Percentiles rank a stretch among this genome's conserved stretches.
These are phyloP conservation scores for Limnanthes douglasii DNA, from an alignment of 345 rosid species.

Conservation along the genomic window DNA sequence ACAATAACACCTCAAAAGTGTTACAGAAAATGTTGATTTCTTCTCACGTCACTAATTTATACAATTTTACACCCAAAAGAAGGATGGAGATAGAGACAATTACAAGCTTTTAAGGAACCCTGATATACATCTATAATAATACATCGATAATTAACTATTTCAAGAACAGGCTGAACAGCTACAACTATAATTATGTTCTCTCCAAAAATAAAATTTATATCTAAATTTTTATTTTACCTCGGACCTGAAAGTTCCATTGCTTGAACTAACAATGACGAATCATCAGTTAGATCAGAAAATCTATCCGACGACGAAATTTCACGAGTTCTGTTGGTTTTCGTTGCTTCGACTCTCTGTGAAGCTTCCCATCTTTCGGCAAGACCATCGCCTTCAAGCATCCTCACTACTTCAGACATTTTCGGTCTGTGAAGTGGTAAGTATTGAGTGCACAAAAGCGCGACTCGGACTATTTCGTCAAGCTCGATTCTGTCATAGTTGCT, in stretches of 20 bases:
- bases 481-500: slow-evolving; percentile 73
- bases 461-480: slow-evolving; percentile 90
- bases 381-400: slow-evolving; percentile 99
- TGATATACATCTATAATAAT: too few species aligned
- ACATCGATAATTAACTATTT: too few species aligned
- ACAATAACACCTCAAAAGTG: too few species aligned
- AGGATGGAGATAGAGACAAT: too few species aligned
- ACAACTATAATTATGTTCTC: too few species aligned
- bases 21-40: too few species aligned
- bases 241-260: slow-evolving; percentile 99
- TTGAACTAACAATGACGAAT: slow-evolving; percentile 79
- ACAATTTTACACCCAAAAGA: too few species aligned
- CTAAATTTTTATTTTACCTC: slow-evolving; percentile 50
- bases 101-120: too few species aligned
- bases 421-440: slow-evolving; percentile 85
- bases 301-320: slow-evolving; percentile 84
- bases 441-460: slow-evolving; percentile 83
- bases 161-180: too few species aligned
- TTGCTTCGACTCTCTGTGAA: slow-evolving; percentile 61
- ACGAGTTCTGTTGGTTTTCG: slow-evolving; percentile 41
- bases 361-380: slow-evolving; percentile 99
- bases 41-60: too few species aligned
- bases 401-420: slow-evolving; percentile 87
- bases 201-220: too few species aligned
- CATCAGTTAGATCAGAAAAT: slow-evolving; percentile 92